A percentile compares a stretch with the other conserved stretches of the same genome.
These are phyloP conservation scores for Fusarium sp. DNA, from an alignment of 2,329 filamentous ascomycete genomes.

Conservation along the genomic window DNA sequence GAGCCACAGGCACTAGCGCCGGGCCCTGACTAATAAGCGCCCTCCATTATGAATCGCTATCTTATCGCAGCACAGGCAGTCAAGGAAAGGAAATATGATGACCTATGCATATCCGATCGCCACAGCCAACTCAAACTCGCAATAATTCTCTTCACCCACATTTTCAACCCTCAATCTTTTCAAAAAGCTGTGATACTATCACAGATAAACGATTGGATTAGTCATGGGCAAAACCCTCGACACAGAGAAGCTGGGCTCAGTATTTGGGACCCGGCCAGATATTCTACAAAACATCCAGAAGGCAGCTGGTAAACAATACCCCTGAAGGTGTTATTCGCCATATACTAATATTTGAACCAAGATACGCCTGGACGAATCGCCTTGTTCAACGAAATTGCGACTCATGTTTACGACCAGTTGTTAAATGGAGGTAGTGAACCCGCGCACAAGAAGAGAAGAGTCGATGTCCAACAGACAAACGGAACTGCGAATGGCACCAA, in stretches of 20 bases:
- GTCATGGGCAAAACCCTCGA: conserved; percentile 61
- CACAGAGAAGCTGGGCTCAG: conserved; percentile 59
- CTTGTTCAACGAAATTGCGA: conserved; percentile 68
- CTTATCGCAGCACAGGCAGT: conserved; percentile 34
- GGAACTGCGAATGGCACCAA: conserved; percentile 29
- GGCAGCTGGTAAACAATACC: conserved; percentile 60
- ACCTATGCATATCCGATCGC: conserved; percentile 30
- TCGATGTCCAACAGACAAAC: conserved; percentile 56
- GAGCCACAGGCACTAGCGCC: conserved; percentile 9
- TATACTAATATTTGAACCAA: conserved; percentile 42
- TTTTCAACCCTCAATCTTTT: conserved; percentile 14
- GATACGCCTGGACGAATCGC: conserved; percentile 62
- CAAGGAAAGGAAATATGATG: conserved; percentile 40
- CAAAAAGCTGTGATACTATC: conserved; percentile 29
- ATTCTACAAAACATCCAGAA: conserved; percentile 64
- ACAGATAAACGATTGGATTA: conserved; percentile 16
- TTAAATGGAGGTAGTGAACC: conserved; percentile 54
- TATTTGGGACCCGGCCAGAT: conserved; percentile 68
- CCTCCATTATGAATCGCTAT: conserved; percentile 35
- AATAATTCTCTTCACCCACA: conserved; percentile 19
- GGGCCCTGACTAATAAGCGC: conserved; percentile 40
- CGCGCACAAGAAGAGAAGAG: conserved; percentile 63
- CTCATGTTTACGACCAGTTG: conserved; percentile 60
- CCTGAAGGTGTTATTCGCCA: conserved; percentile 21
- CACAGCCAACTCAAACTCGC: conserved; percentile 28